Percentiles rank a stretch among this genome's conserved stretches.
Conservation (phyloP, 495 filamentous ascomycete genomes). For the Xylaria curta region DNA sequence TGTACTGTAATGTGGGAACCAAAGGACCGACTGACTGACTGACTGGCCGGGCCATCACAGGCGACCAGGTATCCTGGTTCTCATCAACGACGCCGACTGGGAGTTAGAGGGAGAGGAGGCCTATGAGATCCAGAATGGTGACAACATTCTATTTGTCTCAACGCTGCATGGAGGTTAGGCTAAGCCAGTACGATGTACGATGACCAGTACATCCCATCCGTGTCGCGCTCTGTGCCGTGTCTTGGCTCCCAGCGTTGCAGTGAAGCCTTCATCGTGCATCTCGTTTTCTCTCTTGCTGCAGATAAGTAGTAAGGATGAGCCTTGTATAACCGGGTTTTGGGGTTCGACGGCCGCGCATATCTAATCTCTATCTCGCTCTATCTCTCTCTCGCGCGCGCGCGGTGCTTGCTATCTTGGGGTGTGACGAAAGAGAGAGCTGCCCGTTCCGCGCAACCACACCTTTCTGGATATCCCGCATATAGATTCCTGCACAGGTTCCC, state of each 20-base stretch:
- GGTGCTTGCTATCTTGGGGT: conserved; percentile 10
- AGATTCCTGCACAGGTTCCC: too few species aligned
- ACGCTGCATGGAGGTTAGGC: conserved; percentile 91
- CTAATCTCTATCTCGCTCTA: background rate
- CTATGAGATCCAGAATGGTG: conserved; percentile 79
- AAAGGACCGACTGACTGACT: background rate
- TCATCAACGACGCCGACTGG: conserved; percentile 99
- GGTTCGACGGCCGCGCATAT: background rate
- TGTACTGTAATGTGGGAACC: background rate
- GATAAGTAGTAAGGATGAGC: conserved; percentile 13
- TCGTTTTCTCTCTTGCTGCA: conserved; percentile 9
- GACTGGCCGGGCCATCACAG: conserved; percentile 50
- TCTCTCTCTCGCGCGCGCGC: background rate
- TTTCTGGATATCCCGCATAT: background rate
- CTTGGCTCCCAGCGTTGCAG: conserved; percentile 16
- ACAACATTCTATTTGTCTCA: conserved; percentile 95
- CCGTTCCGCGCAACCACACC: conserved; percentile 14
- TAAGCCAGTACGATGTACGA: conserved; percentile 20
- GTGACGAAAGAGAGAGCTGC: background rate
- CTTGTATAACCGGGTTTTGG: conserved; percentile 23
- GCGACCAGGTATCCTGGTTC: conserved; percentile 93
- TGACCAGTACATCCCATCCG: conserved; percentile 3
- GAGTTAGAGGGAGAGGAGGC: conserved; percentile 93
- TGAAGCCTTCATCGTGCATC: conserved; percentile 16
- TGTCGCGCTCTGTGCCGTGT: conserved; percentile 7